These are phyloP conservation scores for Rhodotorula sp. DNA, from an alignment of 1,284 basidiomycete species.

Conservation along the genomic window DNA sequence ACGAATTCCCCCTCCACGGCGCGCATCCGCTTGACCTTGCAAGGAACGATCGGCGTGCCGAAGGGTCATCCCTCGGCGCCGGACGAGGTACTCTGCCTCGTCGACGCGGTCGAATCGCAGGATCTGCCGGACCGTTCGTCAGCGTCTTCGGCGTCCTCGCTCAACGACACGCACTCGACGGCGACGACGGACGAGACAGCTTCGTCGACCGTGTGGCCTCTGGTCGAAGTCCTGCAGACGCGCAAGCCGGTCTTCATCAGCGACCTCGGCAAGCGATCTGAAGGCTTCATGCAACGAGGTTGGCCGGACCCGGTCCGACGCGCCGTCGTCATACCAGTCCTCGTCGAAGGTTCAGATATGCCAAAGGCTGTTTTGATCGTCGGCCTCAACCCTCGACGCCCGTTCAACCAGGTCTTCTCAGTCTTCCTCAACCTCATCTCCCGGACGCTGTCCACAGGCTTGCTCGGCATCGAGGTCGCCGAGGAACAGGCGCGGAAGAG, in stretches of 20 bases:
- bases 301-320: slow-evolving; percentile 50
- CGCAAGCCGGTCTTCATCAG: slow-evolving; percentile 33
- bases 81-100: slow-evolving; percentile 14
- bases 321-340: slow-evolving; percentile 51
- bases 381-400: slow-evolving; percentile 48
- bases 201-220: slow-evolving; percentile 26
- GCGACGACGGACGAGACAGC: slow-evolving; percentile 1
- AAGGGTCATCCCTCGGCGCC: slow-evolving; percentile 21
- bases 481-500: slow-evolving; percentile 49
- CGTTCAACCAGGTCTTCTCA: slow-evolving; percentile 13
- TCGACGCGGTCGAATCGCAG: slow-evolving; percentile 8
- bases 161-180: not conserved
- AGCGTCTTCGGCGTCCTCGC: not conserved
- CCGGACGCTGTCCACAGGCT: slow-evolving; percentile 25
- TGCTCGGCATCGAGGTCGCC: slow-evolving; percentile 43
- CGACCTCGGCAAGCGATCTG: slow-evolving; percentile 18
- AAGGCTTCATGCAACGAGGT: slow-evolving; percentile 34
- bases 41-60: slow-evolving; percentile 30
- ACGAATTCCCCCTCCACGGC: not conserved
- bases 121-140: not conserved
- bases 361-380: slow-evolving; percentile 50
- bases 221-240: slow-evolving; percentile 26
- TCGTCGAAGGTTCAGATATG: slow-evolving; percentile 45
- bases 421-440: slow-evolving; percentile 27
- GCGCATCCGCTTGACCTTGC: slow-evolving; percentile 4